phyloP scores from a whole-genome alignment of 2,329 filamentous ascomycete genomes.

The Domatiomyces catenatus region DNA sequence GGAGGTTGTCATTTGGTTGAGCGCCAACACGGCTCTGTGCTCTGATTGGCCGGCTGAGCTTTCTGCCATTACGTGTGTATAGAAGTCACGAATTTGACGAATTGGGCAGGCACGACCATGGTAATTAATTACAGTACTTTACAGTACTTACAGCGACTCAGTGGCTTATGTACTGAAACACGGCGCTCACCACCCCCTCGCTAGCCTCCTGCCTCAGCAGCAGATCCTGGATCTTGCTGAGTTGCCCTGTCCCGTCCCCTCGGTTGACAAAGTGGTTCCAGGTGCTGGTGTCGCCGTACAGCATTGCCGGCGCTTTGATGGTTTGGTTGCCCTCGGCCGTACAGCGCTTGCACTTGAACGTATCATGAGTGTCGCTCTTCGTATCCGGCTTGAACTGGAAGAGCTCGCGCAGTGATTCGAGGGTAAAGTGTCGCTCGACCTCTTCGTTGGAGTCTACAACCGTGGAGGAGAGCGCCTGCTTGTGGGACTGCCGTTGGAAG shows the following conservation, averaged over 20 bases:
- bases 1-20: no score
- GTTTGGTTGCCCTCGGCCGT: slow-evolving; percentile 72
- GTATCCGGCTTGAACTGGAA: slow-evolving; percentile 85
- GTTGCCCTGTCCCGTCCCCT: slow-evolving; percentile 41
- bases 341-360: slow-evolving; percentile 95
- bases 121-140: no score
- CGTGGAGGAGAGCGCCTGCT: slow-evolving; percentile 88
- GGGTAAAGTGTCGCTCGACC: slow-evolving; percentile 87
- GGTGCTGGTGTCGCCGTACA: slow-evolving; percentile 96
- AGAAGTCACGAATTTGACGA: no score
- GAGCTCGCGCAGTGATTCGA: slow-evolving; percentile 78
- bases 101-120: no score
- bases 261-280: slow-evolving; percentile 96
- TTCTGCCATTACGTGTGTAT: no score
- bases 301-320: slow-evolving; percentile 82
- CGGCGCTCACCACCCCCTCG: slow-evolving; percentile 70
- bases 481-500: slow-evolving; percentile 95
- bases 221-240: slow-evolving; percentile 78
- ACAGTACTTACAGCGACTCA: no score
- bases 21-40: no score
- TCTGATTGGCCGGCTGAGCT: no score
- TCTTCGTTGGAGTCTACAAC: slow-evolving; percentile 95
- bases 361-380: slow-evolving; percentile 87
- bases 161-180: slow-evolving; percentile 98
- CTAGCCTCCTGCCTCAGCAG: slow-evolving; percentile 71